These are phyloP conservation scores for Hypoxylon sp. DNA, from an alignment of 2,329 filamentous ascomycete species.

Conservation along the genomic window DNA sequence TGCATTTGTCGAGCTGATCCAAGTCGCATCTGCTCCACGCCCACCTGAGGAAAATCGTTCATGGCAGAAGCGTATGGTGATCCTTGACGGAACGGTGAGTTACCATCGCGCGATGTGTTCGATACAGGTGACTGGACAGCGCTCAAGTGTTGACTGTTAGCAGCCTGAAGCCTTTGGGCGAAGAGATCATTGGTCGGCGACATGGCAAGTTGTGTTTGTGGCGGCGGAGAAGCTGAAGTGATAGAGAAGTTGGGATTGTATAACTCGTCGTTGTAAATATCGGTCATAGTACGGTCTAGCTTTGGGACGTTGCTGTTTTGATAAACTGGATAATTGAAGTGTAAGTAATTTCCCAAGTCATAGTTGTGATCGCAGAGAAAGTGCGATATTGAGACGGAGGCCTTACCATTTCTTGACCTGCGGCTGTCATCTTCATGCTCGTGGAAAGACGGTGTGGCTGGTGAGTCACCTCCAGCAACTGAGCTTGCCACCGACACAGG, in stretches of 20 bases:
- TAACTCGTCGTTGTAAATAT: conserved; percentile 84
- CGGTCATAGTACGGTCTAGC: conserved; percentile 85
- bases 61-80: conserved; percentile 66
- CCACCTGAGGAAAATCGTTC: conserved; percentile 54
- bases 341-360: conserved; percentile 68
- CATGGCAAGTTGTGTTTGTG: conserved; percentile 55
- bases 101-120: conserved; percentile 67
- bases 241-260: conserved; percentile 76
- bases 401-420: conserved; percentile 65
- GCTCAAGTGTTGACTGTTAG: conserved; percentile 75
- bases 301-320: conserved; percentile 67
- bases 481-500: conserved; percentile 67
- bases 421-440: conserved; percentile 56
- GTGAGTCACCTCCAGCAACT: conserved; percentile 64
- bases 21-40: conserved; percentile 51
- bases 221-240: conserved; percentile 62
- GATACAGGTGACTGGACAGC: conserved; percentile 63
- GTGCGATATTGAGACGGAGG: conserved; percentile 38
- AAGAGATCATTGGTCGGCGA: conserved; percentile 70
- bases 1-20: conserved; percentile 66
- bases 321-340: conserved; percentile 64
- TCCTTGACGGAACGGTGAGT: conserved; percentile 82
- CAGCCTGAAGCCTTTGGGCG: conserved; percentile 78
- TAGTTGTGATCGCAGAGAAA: conserved; percentile 40
- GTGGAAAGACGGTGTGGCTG: conserved; percentile 61